Percentiles rank a stretch among this genome's conserved stretches.
phyloP scores from a whole-genome alignment of 306 rosid species.

The Cicer pinnatifidum region DNA sequence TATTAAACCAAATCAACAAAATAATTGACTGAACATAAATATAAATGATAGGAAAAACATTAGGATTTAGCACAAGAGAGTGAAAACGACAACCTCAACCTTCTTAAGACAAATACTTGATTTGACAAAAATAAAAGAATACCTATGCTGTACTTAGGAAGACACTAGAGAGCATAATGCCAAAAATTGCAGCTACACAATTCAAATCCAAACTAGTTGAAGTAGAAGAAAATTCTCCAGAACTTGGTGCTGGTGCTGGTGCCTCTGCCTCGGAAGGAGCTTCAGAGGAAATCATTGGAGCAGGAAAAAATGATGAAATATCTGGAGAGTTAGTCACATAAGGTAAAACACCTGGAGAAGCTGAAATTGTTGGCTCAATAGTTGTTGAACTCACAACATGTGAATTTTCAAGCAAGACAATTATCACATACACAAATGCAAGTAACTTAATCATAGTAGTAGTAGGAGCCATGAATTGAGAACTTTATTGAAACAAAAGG shows the following conservation, averaged over 20 bases:
- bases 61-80: neutral
- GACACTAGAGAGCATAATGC: conserved; percentile 42
- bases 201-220: conserved; percentile 41
- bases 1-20: conserved; percentile 22
- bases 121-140: neutral
- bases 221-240: conserved; percentile 63
- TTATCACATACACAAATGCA: conserved; percentile 34
- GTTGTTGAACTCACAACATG: conserved; percentile 44
- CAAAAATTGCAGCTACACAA: conserved; percentile 41
- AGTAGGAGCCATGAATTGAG: conserved; percentile 51
- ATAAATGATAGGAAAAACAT: conserved; percentile 23
- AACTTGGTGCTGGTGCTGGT: conserved; percentile 49
- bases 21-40: conserved; percentile 20
- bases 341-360: conserved; percentile 64
- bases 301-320: conserved; percentile 69
- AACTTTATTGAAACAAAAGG: conserved; percentile 35
- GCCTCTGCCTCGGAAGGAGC: conserved; percentile 47
- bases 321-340: conserved; percentile 52
- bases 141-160: conserved; percentile 31
- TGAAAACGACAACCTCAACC: neutral
- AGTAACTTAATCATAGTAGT: conserved; percentile 36
- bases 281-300: conserved; percentile 46
- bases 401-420: conserved; percentile 44
- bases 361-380: conserved; percentile 56
- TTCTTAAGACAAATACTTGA: conserved; percentile 1